Percentiles rank a stretch among this genome's conserved stretches.
These are phyloP conservation scores for Erodium texanum DNA, from an alignment of 441 rosid species.

Conservation along the genomic window DNA sequence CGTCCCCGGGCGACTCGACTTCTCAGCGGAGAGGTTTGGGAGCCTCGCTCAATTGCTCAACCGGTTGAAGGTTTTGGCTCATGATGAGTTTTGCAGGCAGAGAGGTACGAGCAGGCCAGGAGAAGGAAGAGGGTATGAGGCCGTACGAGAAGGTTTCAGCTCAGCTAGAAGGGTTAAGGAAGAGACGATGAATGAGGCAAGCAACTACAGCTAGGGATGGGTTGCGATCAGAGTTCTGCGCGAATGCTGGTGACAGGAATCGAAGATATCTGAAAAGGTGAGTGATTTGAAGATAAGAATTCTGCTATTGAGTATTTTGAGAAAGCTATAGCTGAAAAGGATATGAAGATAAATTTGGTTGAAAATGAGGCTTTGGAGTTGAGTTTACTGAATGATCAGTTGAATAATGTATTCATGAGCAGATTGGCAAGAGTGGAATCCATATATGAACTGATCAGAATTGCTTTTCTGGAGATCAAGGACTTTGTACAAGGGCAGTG, in stretches of 20 bases:
- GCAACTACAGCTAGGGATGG: constrained; percentile 41
- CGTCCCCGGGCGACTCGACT: too few relatives aligned
- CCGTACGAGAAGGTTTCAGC: constrained; percentile 32
- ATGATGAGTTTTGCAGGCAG: constrained; percentile 58
- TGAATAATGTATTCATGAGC: constrained; percentile 76
- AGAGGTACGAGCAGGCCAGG: constrained; percentile 58
- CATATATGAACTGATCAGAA: constrained; percentile 47
- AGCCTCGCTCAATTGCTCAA: too few relatives aligned
- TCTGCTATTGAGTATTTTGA: constrained; percentile 41
- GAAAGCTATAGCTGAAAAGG: constrained; percentile 44
- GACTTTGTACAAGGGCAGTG: constrained; percentile 45
- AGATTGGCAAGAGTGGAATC: constrained; percentile 87
- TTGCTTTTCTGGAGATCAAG: constrained; percentile 45
- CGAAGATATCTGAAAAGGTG: constrained; percentile 79
- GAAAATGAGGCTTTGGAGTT: constrained; percentile 49
- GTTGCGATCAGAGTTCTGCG: constrained; percentile 51
- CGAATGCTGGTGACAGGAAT: constrained; percentile 92
- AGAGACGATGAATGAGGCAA: constrained; percentile 42
- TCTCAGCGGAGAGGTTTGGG: too few relatives aligned
- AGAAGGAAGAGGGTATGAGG: constrained; percentile 43
- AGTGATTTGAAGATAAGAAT: constrained; percentile 49
- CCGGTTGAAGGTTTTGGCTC: constrained; percentile 59
- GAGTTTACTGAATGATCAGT: constrained; percentile 70
- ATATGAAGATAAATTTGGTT: constrained; percentile 32
- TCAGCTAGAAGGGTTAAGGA: constrained; percentile 40